Evolutionary conservation across 371 early-diverging fungal genomes (phyloP).

Genomic region (Actinomortierella wolfii): DNA sequence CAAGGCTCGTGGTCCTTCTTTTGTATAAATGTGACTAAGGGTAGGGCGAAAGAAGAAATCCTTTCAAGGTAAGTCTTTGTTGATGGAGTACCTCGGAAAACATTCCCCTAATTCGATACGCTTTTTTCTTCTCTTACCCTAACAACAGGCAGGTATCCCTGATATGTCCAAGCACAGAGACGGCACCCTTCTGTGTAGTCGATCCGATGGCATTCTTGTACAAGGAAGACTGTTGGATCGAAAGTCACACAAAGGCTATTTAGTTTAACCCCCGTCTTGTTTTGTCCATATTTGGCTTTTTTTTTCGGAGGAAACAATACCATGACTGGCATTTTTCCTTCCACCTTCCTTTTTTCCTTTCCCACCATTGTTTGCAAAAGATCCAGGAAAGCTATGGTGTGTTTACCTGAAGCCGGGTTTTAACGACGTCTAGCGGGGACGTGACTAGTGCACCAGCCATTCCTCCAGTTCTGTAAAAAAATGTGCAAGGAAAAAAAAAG

Average conservation of each 20-base stretch:
- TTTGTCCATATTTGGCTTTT: too few species aligned
- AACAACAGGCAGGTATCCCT: slow-evolving; percentile 58
- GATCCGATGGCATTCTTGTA: slow-evolving; percentile 29
- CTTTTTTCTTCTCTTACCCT: too few species aligned
- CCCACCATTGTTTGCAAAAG: too few species aligned
- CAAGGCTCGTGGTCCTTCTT: slow-evolving; percentile 86
- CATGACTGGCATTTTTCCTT: too few species aligned
- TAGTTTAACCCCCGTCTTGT: slow-evolving; percentile 2
- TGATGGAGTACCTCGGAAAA: too few species aligned
- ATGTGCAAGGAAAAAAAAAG: slow-evolving; percentile 11
- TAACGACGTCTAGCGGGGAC: slow-evolving; percentile 91
- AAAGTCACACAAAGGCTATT: slow-evolving; percentile 6
- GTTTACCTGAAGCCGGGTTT: slow-evolving; percentile 85
- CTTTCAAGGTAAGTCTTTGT: too few species aligned
- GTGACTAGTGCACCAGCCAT: slow-evolving; percentile 84
- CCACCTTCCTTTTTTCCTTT: too few species aligned
- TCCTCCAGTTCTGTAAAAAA: slow-evolving; percentile 59
- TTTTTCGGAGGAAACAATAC: too few species aligned
- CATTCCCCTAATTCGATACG: too few species aligned
- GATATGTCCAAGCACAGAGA: slow-evolving; percentile 56
- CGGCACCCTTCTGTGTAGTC: slow-evolving; percentile 21
- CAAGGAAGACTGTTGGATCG: slow-evolving; percentile 47
- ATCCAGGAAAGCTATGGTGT: too few species aligned
- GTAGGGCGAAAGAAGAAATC: neutral
- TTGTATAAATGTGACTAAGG: slow-evolving; percentile 66